A percentile compares a stretch with the other conserved stretches of the same genome.
These are phyloP conservation scores for Sugiyamaella castrensis DNA, from an alignment of 1,139 yeast genomes.

Conservation along the genomic window DNA sequence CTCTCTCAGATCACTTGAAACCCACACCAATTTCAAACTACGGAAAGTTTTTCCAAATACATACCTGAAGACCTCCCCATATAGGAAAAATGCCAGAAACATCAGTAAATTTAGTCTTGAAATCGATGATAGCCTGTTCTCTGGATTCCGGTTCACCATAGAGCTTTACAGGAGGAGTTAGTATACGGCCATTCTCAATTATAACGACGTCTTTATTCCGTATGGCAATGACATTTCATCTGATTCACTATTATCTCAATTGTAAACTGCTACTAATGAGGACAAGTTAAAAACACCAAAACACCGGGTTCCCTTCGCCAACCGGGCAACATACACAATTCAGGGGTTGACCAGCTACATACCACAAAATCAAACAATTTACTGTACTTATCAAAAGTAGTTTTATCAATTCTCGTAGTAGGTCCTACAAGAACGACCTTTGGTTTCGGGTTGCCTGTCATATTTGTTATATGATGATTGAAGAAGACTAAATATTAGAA, in stretches of 20 bases:
- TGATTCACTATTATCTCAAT: too few relatives aligned
- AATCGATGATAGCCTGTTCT: conserved; percentile 30
- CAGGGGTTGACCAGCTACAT: too few relatives aligned
- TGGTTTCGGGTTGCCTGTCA: conserved; percentile 10
- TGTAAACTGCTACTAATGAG: too few relatives aligned
- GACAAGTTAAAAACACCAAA: too few relatives aligned
- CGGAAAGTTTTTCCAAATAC: too few relatives aligned
- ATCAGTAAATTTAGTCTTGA: conserved; percentile 30
- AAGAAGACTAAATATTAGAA: too few relatives aligned
- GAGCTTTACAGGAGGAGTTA: not conserved
- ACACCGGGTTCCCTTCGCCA: too few relatives aligned
- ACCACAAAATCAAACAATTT: conserved; percentile 8
- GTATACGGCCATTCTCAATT: not conserved
- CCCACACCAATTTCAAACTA: too few relatives aligned
- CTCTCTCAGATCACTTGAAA: too few relatives aligned
- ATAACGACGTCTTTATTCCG: too few relatives aligned
- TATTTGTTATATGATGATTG: conserved; percentile 46
- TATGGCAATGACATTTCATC: too few relatives aligned
- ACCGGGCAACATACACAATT: too few relatives aligned
- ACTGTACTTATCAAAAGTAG: conserved; percentile 5
- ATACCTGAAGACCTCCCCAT: conserved; percentile 21
- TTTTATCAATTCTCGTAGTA: not conserved
- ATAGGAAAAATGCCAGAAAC: conserved; percentile 32
- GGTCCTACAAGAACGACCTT: conserved; percentile 12
- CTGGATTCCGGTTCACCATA: conserved; percentile 13